phyloP scores from a whole-genome alignment of 31 red algal genomes.

The Asparagopsis taxiformis region DNA sequence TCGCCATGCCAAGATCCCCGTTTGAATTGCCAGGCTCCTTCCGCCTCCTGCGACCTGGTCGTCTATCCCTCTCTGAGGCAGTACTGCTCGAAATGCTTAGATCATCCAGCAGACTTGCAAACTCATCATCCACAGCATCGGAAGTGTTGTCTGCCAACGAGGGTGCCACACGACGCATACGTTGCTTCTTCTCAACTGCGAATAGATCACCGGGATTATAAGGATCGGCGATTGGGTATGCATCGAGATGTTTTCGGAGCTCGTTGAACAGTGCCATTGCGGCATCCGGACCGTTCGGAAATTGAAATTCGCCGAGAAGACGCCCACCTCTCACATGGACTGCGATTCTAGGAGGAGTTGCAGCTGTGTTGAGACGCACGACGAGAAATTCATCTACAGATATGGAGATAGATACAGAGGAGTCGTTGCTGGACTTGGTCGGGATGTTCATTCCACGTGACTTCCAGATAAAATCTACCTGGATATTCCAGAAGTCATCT shows the following conservation, averaged over 20 bases:
- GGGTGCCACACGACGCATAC: conserved; percentile 56
- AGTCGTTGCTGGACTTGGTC: neutral
- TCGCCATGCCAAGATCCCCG: conserved; percentile 31
- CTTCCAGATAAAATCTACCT: conserved; percentile 5
- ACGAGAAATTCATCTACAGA: conserved; percentile 42
- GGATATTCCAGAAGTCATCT: conserved; percentile 11
- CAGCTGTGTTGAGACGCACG: conserved; percentile 14
- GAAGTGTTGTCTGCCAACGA: neutral
- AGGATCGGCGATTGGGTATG: conserved; percentile 8
- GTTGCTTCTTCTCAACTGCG: conserved; percentile 32
- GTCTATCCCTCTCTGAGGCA: neutral
- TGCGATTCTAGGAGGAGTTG: conserved; percentile 13
- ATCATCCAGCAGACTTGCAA: neutral
- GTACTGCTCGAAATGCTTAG: neutral
- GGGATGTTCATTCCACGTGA: neutral
- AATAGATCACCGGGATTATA: conserved; percentile 32
- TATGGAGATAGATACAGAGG: conserved; percentile 15
- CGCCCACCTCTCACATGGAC: conserved; percentile 39
- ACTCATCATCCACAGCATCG: neutral
- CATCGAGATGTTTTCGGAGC: conserved; percentile 19
- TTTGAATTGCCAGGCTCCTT: neutral
- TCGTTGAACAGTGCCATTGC: conserved; percentile 33
- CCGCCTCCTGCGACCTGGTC: neutral
- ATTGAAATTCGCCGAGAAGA: conserved; percentile 34
- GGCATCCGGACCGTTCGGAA: conserved; percentile 68